A percentile compares a stretch with the other conserved stretches of the same genome.
Evolutionary conservation across 1,284 basidiomycete species (phyloP).

Genomic region (Cryptococcus hybrid): DNA sequence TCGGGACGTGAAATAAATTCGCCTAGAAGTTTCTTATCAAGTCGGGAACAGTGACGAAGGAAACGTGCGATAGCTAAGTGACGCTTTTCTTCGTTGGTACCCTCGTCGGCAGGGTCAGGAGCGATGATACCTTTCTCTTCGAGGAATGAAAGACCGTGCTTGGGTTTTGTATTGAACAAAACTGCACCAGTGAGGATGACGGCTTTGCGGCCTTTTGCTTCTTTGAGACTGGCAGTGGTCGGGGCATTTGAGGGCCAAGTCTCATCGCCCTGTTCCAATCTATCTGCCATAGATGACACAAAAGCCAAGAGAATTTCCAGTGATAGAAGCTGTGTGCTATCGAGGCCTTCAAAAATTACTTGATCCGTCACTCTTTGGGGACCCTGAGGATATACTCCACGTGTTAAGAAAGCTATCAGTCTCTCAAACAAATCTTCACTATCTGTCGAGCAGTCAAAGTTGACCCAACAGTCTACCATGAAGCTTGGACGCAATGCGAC

Average conservation of each 20-base stretch:
- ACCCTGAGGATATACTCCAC: conserved; percentile 70
- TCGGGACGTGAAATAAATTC: conserved; percentile 92
- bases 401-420: conserved; percentile 83
- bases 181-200: conserved; percentile 79
- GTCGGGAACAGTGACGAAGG: conserved; percentile 75
- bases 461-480: conserved; percentile 93
- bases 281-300: conserved; percentile 81
- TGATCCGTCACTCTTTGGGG: conserved; percentile 35
- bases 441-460: conserved; percentile 96
- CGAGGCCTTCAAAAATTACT: conserved; percentile 59
- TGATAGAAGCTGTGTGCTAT: conserved; percentile 80
- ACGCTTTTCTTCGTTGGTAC: conserved; percentile 34
- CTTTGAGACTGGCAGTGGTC: conserved; percentile 61
- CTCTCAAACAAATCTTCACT: conserved; percentile 95
- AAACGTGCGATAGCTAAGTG: conserved; percentile 64
- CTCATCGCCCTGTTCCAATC: conserved; percentile 66
- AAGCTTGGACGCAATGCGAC: conserved; percentile 70
- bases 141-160: conserved; percentile 82
- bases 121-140: conserved; percentile 81
- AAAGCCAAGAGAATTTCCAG: conserved; percentile 85
- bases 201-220: conserved; percentile 81
- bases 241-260: conserved; percentile 63
- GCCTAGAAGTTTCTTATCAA: conserved; percentile 93
- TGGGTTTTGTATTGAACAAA: conserved; percentile 95
- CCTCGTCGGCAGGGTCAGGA: conserved; percentile 29